A percentile compares a stretch with the other conserved stretches of the same genome.
Conservation (phyloP, 176 grass and related monocot species). For the Aechmea fasciata region DNA sequence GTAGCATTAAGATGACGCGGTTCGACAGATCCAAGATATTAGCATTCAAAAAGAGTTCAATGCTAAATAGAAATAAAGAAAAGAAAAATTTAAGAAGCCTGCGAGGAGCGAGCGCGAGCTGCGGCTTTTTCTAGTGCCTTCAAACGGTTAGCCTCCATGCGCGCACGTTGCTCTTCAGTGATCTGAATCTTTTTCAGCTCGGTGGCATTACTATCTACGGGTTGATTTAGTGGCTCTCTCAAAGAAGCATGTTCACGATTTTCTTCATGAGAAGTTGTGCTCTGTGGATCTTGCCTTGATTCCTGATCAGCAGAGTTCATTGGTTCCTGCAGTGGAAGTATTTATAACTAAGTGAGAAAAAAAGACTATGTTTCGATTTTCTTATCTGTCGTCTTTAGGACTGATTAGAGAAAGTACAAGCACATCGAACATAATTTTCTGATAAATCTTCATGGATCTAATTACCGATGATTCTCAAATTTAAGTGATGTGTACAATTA, state of each 20-base stretch:
- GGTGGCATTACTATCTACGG: background rate
- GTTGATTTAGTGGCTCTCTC: background rate
- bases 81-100: slow-evolving; percentile 7
- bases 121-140: slow-evolving; percentile 73
- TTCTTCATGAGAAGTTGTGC: background rate
- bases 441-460: too few species aligned
- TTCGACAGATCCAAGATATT: too few species aligned
- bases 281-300: slow-evolving; percentile 8
- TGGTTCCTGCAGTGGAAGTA: slow-evolving; percentile 17
- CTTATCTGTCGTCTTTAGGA: too few species aligned
- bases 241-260: slow-evolving; percentile 5
- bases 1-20: too few species aligned
- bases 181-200: slow-evolving; percentile 29
- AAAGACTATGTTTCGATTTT: too few species aligned
- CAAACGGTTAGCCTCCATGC: slow-evolving; percentile 70
- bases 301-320: slow-evolving; percentile 4
- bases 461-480: too few species aligned
- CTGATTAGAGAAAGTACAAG: too few species aligned
- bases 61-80: background rate
- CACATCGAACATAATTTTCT: too few species aligned
- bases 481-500: too few species aligned
- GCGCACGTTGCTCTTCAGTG: slow-evolving; percentile 53
- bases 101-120: slow-evolving; percentile 34
- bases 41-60: background rate
- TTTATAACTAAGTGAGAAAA: background rate